A percentile compares a stretch with the other conserved stretches of the same genome.
These are phyloP conservation scores for Ceratocystiopsis sp. DNA, from an alignment of 2,329 filamentous ascomycete species.

Conservation along the genomic window DNA sequence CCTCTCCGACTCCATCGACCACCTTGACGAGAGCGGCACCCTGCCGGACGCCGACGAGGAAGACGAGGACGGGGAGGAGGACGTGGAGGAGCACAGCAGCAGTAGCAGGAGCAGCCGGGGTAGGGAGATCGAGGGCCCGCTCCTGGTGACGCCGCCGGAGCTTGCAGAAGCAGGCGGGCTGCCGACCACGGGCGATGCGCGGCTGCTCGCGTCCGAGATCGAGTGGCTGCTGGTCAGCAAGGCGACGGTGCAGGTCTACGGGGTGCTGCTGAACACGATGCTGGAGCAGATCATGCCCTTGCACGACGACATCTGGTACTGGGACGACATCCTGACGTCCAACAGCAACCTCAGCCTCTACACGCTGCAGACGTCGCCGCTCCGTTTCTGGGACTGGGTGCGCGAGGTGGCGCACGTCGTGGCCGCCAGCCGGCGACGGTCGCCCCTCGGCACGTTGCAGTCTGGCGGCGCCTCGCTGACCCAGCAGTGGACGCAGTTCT, in stretches of 20 bases:
- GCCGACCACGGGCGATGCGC: slow-evolving; percentile 14
- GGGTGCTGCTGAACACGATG: slow-evolving; percentile 57
- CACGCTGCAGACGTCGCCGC: slow-evolving; percentile 68
- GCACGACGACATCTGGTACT: slow-evolving; percentile 84
- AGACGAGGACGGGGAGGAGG: slow-evolving; percentile 4
- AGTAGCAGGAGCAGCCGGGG: neutral
- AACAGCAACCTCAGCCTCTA: slow-evolving; percentile 67
- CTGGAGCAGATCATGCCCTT: slow-evolving; percentile 71
- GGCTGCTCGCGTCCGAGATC: slow-evolving; percentile 54
- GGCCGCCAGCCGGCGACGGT: slow-evolving; percentile 35
- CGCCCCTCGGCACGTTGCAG: slow-evolving; percentile 15
- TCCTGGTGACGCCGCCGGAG: too few species aligned
- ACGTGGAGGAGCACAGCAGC: slow-evolving; percentile 1
- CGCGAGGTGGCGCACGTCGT: slow-evolving; percentile 42
- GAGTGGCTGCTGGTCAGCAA: slow-evolving; percentile 88
- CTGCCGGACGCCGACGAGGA: slow-evolving; percentile 5
- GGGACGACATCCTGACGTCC: slow-evolving; percentile 74
- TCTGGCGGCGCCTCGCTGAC: slow-evolving; percentile 19
- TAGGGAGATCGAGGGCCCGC: too few species aligned
- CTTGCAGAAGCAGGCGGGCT: neutral
- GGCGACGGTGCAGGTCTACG: slow-evolving; percentile 80
- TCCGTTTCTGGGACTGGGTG: slow-evolving; percentile 55
- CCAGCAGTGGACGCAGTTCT: slow-evolving; percentile 52
- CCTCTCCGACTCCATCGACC: neutral
- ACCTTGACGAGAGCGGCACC: neutral